Percentiles rank a stretch among this genome's conserved stretches.
phyloP scores from a whole-genome alignment of 305 asterid species.

The Galium porrigens region DNA sequence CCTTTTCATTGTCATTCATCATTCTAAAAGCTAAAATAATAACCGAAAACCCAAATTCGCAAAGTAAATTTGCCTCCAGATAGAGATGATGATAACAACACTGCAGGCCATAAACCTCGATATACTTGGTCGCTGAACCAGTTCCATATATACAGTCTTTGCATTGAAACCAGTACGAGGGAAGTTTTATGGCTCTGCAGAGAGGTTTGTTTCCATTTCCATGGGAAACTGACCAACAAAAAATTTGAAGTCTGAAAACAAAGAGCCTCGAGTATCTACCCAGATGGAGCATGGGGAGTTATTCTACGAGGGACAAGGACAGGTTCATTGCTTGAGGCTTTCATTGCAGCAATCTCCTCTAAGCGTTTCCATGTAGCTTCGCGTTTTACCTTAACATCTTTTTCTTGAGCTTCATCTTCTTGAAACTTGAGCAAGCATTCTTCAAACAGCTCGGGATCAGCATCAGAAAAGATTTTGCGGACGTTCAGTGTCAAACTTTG shows the following conservation, averaged over 20 bases:
- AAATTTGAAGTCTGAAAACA: conserved; percentile 20
- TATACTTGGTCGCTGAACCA: conserved; percentile 25
- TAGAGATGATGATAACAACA: conserved; percentile 10
- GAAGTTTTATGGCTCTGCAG: conserved; percentile 20
- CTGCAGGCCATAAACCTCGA: conserved; percentile 24
- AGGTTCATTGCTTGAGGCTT: conserved; percentile 48
- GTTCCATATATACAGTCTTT: conserved; percentile 46
- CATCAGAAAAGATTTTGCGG: conserved; percentile 64
- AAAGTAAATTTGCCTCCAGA: conserved; percentile 24
- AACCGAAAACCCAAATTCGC: conserved; percentile 22
- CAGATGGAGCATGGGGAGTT: conserved; percentile 27
- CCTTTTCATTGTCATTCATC: conserved; percentile 22
- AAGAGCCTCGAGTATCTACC: conserved; percentile 23
- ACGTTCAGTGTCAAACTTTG: conserved; percentile 58
- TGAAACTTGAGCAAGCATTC: conserved; percentile 53
- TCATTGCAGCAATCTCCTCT: conserved; percentile 60
- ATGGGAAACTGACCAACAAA: conserved; percentile 14
- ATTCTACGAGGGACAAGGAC: conserved; percentile 44
- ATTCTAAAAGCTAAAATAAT: conserved; percentile 20
- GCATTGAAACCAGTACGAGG: conserved; percentile 26
- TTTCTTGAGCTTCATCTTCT: conserved; percentile 45
- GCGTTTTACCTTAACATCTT: conserved; percentile 38
- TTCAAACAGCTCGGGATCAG: conserved; percentile 52
- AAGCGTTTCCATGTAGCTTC: conserved; percentile 59
- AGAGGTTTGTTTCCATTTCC: conserved; percentile 20